Base-by-base conservation (phyloP, 2,329 filamentous ascomycete genomes). In the Fonsecaea erecta region DNA sequence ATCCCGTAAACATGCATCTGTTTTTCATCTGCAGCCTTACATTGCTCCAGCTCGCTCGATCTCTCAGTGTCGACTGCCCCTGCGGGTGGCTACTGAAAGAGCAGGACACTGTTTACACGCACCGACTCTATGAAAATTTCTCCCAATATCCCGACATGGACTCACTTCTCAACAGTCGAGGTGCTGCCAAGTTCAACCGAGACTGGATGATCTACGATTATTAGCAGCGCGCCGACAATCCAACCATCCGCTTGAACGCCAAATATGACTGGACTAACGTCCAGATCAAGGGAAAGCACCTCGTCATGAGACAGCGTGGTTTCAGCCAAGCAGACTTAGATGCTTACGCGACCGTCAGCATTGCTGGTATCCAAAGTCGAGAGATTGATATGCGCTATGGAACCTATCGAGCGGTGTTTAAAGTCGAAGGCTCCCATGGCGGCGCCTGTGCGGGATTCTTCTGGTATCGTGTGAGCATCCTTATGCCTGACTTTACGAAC, bases 371-470 rank as follows among this genome's bases (percentile, higher is more conserved):
- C 46, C 70, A 72, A 26, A 71, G 69, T 32, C 59, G 66, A 51
- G 65, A 52, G 16, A 61, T 63, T 11, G 69, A 74, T 60, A 70
- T 74, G 37, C 55, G 71, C 8, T 66, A 74, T 59, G 73, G 73
- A 30, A 74, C 72, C 34, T 75, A 73, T 46, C 65, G 72, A 48
- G 62, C 70, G 11, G 68, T 72, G 43, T 66, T 73, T 53, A 73
- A 72, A 54, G 48, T 74, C 52, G 65, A 72, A 62, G 71, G 72
- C 37, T 71, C 70, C 26, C 62, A 63, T 3, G 73, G 73, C 12
- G 73, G 73, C 21, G 71, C 72, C 24, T 72, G 72, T 62, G 71
- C 68, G 11, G 70, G 69, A 35, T 74, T 75, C 52, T 75, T 75
- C 59, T 75, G 73, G 73, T 75, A 74, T 68, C 70, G 69, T 67